Evolutionary conservation across 2,329 filamentous ascomycete genomes (phyloP).

Genomic region (Trichoderma atrobrunneum): DNA sequence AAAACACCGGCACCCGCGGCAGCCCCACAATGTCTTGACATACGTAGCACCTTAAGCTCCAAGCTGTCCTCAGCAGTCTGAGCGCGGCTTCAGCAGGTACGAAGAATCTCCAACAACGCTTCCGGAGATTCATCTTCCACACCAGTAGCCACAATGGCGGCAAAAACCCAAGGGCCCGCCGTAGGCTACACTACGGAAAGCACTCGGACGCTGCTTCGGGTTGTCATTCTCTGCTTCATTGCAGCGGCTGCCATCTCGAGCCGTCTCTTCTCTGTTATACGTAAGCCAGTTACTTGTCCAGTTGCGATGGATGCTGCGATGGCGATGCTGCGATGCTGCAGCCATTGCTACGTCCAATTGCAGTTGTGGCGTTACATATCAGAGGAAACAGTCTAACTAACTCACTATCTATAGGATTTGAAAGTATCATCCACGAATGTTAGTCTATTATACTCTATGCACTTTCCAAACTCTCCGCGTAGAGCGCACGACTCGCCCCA

Average conservation of each 20-base stretch:
- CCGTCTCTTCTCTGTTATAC: conserved; percentile 96
- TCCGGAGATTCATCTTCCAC: conserved; percentile 31
- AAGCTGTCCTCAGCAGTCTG: conserved; percentile 41
- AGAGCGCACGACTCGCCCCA: background rate
- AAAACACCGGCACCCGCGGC: conserved; percentile 20
- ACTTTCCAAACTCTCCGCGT: no score
- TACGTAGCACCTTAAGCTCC: conserved; percentile 36
- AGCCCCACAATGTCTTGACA: conserved; percentile 15
- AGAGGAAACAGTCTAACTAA: conserved; percentile 31
- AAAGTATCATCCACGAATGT: conserved; percentile 99
- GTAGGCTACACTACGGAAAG: conserved; percentile 78
- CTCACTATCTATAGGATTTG: conserved; percentile 65
- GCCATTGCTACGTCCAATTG: conserved; percentile 3
- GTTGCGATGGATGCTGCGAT: background rate
- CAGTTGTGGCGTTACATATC: background rate
- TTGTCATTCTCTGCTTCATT: conserved; percentile 88
- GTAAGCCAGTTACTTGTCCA: conserved; percentile 50
- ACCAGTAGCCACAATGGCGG: conserved; percentile 44
- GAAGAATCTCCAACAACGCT: conserved; percentile 35
- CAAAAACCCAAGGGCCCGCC: conserved; percentile 51
- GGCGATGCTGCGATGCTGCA: background rate
- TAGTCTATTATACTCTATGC: conserved; percentile 41
- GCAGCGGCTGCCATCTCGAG: conserved; percentile 88
- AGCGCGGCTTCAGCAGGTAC: conserved; percentile 27
- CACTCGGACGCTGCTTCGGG: conserved; percentile 78